phyloP scores from a whole-genome alignment of 2,329 filamentous ascomycete species.

The Diaporthe capsici region DNA sequence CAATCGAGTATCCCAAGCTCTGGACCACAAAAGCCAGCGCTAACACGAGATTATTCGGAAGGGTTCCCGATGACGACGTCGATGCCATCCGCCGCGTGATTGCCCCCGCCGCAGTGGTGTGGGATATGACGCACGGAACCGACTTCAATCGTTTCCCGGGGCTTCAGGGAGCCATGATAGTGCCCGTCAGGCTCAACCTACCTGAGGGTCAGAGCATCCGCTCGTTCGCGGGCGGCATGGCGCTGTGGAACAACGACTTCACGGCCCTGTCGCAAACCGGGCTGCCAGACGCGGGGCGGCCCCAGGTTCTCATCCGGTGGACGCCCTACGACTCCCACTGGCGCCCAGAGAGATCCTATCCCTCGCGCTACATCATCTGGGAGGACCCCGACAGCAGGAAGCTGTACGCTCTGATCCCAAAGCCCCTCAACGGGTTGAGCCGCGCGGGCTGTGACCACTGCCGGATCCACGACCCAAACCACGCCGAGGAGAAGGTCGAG shows the following conservation, averaged over 20 bases:
- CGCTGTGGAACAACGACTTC: background rate
- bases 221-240: background rate
- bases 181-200: background rate
- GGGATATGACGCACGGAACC: background rate
- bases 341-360: background rate
- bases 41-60: rapidly evolving
- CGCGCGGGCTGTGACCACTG: slow-evolving; percentile 21
- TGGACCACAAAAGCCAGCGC: background rate
- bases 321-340: no score
- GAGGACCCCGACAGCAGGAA: no score
- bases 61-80: background rate
- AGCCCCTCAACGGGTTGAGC: background rate
- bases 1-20: background rate
- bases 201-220: background rate
- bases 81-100: background rate
- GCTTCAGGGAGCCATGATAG: background rate
- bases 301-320: background rate
- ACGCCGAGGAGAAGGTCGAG: background rate
- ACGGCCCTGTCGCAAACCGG: background rate
- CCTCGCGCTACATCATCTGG: background rate
- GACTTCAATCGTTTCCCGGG: background rate
- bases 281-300: background rate
- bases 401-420: background rate
- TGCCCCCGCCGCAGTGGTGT: background rate
- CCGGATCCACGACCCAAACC: background rate